Evolutionary conservation across 192 early-diverging fungal species (phyloP).

Genomic region (Neocallimastix lanati): DNA sequence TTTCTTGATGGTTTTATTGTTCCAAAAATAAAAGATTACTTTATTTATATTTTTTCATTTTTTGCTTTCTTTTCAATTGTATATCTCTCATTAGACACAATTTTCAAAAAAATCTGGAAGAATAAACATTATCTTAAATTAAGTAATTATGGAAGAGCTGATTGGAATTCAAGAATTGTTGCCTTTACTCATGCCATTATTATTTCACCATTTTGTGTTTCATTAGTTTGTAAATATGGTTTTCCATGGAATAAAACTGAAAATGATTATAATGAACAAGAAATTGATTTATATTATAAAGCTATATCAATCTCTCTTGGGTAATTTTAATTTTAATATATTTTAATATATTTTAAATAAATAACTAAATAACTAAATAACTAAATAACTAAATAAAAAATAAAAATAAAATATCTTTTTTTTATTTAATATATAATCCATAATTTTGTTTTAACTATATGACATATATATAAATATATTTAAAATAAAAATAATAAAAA

Average conservation of each 20-base stretch:
- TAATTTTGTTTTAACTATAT: too few relatives aligned
- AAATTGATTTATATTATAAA: background rate
- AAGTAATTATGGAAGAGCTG: background rate
- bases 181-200: background rate
- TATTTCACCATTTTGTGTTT: background rate
- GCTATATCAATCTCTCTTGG: background rate
- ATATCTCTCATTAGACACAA: background rate
- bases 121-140: background rate
- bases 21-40: background rate
- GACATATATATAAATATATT: too few relatives aligned
- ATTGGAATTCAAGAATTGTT: background rate
- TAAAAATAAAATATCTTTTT: too few relatives aligned
- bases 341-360: too few relatives aligned
- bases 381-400: too few relatives aligned
- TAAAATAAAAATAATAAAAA: too few relatives aligned
- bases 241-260: background rate
- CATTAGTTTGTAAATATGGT: background rate
- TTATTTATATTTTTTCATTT: background rate
- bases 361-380: too few relatives aligned
- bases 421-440: too few relatives aligned
- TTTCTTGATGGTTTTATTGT: background rate
- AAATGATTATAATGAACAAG: background rate
- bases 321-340: too few relatives aligned
- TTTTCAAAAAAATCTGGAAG: background rate
- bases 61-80: background rate